phyloP scores from a whole-genome alignment of 2,329 filamentous ascomycete species.

The Drechslerella coelobrocha region DNA sequence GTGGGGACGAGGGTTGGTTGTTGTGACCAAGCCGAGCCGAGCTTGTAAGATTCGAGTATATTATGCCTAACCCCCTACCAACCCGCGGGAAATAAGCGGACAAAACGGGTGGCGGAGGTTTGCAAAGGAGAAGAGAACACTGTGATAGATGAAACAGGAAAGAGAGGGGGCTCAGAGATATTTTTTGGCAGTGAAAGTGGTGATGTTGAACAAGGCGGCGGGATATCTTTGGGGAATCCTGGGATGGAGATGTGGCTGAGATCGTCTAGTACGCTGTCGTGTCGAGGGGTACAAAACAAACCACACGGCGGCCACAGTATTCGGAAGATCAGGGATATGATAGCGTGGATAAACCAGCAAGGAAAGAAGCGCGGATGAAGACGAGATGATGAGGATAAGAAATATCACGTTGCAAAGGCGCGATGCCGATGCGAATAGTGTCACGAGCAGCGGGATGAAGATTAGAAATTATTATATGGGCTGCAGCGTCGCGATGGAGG shows the following conservation, averaged over 20 bases:
- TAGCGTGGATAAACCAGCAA: background rate
- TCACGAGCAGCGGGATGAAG: constrained; percentile 2
- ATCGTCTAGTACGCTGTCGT: constrained; percentile 31
- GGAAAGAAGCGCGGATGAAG: constrained; percentile 1
- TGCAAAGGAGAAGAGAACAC: background rate
- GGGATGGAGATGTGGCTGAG: constrained; percentile 17
- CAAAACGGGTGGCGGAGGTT: constrained; percentile 33
- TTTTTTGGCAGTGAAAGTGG: constrained; percentile 7
- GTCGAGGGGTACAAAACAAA: constrained; percentile 35
- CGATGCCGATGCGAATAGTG: background rate
- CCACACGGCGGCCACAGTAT: constrained; percentile 20
- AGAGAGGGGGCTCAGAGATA: background rate
- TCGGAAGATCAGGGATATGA: constrained; percentile 27
- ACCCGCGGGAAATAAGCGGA: constrained; percentile 39
- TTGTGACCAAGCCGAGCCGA: constrained; percentile 23
- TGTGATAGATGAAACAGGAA: background rate
- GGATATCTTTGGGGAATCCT: too few species aligned
- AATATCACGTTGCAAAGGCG: background rate
- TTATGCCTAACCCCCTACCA: constrained; percentile 27
- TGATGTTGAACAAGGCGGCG: constrained; percentile 5
- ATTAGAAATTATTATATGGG: constrained; percentile 29
- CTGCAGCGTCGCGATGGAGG: constrained; percentile 45
- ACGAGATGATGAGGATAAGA: background rate
- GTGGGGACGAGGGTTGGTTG: constrained; percentile 11
- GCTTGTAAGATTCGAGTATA: constrained; percentile 3